phyloP scores from a whole-genome alignment of 2,329 filamentous ascomycete species.

The Didymella exigua region DNA sequence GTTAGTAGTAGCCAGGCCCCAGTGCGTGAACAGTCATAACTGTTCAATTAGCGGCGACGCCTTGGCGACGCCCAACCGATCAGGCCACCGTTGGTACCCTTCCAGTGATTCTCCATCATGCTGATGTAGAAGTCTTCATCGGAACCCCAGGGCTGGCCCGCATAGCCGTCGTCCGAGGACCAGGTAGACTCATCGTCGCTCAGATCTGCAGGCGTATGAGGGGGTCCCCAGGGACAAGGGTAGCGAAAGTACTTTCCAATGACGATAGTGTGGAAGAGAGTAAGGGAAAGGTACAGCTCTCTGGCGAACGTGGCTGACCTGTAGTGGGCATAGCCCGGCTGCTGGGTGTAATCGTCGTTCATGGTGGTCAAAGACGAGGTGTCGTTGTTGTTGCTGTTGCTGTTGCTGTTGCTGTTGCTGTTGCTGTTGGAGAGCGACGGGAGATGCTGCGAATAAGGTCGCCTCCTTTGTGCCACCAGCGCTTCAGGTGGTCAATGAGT shows the following conservation, averaged over 20 bases:
- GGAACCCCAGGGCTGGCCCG: neutral
- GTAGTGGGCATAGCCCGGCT: neutral
- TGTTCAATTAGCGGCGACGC: neutral
- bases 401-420: too few species aligned
- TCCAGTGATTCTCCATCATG: neutral
- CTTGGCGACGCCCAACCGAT: too few species aligned
- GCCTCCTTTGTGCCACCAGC: slow-evolving; percentile 32
- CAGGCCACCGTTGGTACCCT: too few species aligned
- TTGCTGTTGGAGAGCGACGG: neutral
- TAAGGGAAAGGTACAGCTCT: neutral
- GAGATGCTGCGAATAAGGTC: slow-evolving; percentile 25
- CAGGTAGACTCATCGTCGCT: neutral
- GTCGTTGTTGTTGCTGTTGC: too few species aligned
- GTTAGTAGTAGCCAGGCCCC: neutral
- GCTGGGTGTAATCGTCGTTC: neutral
- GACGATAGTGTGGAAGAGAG: neutral
- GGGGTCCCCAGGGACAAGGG: neutral
- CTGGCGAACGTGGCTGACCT: neutral
- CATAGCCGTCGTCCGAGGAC: neutral
- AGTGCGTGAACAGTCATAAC: slow-evolving; percentile 2
- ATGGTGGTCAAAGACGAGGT: neutral
- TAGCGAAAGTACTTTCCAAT: neutral
- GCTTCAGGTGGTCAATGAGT: slow-evolving; percentile 28
- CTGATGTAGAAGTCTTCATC: slow-evolving; percentile 7
- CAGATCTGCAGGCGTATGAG: neutral